phyloP scores from a whole-genome alignment of 345 rosid genomes.

The Corymbia maculata region DNA sequence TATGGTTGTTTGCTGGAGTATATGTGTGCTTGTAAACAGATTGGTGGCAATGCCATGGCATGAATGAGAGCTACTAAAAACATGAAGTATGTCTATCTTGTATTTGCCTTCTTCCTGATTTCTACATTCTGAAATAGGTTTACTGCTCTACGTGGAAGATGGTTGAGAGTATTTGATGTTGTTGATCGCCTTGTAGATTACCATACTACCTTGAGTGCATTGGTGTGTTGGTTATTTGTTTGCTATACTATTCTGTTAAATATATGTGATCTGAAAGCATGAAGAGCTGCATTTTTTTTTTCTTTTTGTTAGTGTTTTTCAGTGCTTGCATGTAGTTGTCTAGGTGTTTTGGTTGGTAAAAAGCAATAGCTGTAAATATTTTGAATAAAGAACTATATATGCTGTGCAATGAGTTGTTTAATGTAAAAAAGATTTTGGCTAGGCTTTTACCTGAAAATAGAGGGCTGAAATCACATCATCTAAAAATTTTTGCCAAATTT shows the following conservation, averaged over 20 bases:
- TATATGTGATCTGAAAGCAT: background rate
- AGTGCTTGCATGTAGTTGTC: background rate
- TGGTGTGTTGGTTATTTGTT: background rate
- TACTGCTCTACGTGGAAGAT: background rate
- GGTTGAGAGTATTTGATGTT: background rate
- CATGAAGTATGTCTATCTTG: background rate
- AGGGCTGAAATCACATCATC: background rate
- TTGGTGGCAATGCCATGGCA: background rate
- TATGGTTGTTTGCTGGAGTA: background rate
- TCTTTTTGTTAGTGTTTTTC: background rate
- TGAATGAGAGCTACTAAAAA: background rate
- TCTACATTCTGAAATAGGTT: background rate
- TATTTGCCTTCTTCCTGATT: background rate
- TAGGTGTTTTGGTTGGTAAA: background rate
- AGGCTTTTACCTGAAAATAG: background rate
- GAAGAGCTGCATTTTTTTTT: background rate
- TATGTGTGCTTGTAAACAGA: background rate
- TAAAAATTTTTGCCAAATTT: background rate
- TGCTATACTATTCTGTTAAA: background rate
- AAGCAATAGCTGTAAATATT: background rate
- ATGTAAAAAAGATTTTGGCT: background rate
- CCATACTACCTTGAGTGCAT: background rate
- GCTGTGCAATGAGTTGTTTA: background rate
- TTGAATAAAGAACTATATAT: background rate
- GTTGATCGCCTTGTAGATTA: background rate